Base-by-base conservation (phyloP, 352 stramenopile species). In the Pythium periplocum region DNA sequence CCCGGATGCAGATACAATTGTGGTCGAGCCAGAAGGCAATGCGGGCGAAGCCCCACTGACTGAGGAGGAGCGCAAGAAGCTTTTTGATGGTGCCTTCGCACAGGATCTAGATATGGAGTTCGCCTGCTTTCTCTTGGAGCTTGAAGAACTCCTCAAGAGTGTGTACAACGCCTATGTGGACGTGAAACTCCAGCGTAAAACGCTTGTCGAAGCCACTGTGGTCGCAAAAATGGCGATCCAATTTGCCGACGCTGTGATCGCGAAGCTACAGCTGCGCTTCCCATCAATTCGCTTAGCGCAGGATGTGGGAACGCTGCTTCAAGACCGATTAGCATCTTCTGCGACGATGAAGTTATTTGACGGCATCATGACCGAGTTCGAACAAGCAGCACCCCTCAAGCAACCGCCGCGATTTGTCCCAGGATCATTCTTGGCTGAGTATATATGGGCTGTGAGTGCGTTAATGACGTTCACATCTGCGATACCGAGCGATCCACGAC, bases 121-220 rank as follows among this genome's bases (percentile, higher is more conserved):
- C 1, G 53, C 59, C 31, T 64, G 51, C 45, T 58, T 74, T 37
- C 56, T 74, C 30, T 44, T 77, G 45, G 65, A 77, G 44, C 37
- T 69, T 4, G 63, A 67, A 26, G 17, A 26, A 26, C 17, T 26
- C 17, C 17, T 26, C 17, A 26, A 26, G 17, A 26, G 17, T 26
- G 68, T 73, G 4, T 66, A 67, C 36, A 53, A 3, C 3, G 51
- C 62, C 9, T 70, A 68, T n/a, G 39, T 54, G 8, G 53, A 69
- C 10, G 68, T 78, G 12, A 74, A 74, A 45, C 52, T 54, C 9
- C 49, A 74, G 46, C 32, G 55, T 32, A 68, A 63, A 17, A 74
- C 68, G 17, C 50, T 77, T 49, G 43, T 77, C 12, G 68, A 78
- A n/a, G 62, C 68, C 8, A 66, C 65, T 0, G 54, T 66, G 1